These are phyloP conservation scores for Beauveria sp. DNA, from an alignment of 2,329 filamentous ascomycete genomes.

Conservation along the genomic window DNA sequence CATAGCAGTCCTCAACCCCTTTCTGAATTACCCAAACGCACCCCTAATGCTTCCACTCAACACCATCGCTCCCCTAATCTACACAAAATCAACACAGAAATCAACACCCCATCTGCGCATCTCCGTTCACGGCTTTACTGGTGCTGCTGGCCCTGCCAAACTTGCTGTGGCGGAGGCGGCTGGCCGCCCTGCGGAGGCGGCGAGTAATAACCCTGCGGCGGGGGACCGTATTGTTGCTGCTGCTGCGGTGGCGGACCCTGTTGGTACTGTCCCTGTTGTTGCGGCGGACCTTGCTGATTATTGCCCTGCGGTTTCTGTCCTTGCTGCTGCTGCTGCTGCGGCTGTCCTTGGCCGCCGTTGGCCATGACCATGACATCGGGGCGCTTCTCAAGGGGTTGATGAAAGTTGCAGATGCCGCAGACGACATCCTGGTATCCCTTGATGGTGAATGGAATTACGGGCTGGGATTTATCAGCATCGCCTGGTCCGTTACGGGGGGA, in stretches of 20 bases:
- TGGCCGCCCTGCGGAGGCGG: slow-evolving; percentile 9
- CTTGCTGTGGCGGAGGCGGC: not conserved
- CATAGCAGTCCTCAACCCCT: not conserved
- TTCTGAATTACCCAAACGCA: not conserved
- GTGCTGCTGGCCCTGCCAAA: slow-evolving; percentile 12
- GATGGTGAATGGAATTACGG: slow-evolving; percentile 63
- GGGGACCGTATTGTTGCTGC: not conserved
- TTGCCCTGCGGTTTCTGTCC: slow-evolving; percentile 26
- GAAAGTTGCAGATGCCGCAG: slow-evolving; percentile 71
- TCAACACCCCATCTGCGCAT: not conserved
- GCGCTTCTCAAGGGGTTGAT: slow-evolving; percentile 55
- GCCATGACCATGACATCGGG: slow-evolving; percentile 48
- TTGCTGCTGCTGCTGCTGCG: slow-evolving; percentile 15
- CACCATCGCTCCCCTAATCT: not conserved
- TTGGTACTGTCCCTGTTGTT: not conserved
- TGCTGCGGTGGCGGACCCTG: not conserved
- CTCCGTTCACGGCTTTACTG: not conserved
- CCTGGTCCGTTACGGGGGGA: too few relatives aligned
- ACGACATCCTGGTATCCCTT: slow-evolving; percentile 61
- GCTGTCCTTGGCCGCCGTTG: slow-evolving; percentile 26
- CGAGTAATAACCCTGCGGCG: slow-evolving; percentile 1
- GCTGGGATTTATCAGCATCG: slow-evolving; percentile 31
- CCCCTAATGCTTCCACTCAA: not conserved
- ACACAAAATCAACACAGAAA: not conserved
- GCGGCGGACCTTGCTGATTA: slow-evolving; percentile 16